Percentiles rank a stretch among this genome's conserved stretches.
Evolutionary conservation across 164 flowering plant genomes (phyloP).

Genomic region (Taxillus chinensis): DNA sequence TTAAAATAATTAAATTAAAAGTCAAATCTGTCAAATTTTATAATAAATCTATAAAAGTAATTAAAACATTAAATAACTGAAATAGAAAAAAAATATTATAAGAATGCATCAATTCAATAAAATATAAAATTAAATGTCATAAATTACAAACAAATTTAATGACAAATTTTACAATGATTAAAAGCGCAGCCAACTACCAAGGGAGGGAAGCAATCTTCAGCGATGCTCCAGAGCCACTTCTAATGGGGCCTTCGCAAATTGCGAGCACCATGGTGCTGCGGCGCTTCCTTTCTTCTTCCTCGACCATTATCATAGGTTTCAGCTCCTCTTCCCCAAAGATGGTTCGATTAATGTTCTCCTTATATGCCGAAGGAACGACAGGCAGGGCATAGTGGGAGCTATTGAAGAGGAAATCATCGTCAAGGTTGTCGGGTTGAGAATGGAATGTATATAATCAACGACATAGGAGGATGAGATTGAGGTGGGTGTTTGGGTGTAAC

Average conservation of each 20-base stretch:
- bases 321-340: slow-evolving; percentile 35
- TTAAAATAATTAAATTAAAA: too few relatives aligned
- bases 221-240: slow-evolving; percentile 47
- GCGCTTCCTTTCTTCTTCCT: slow-evolving; percentile 28
- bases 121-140: too few relatives aligned
- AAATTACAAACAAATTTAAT: too few relatives aligned
- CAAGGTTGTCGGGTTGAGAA: slow-evolving; percentile 22
- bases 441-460: slow-evolving; percentile 49
- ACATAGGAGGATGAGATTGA: slow-evolving; percentile 12
- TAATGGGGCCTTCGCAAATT: slow-evolving; percentile 46
- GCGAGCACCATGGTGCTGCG: slow-evolving; percentile 35
- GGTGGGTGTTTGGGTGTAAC: slow-evolving; percentile 5
- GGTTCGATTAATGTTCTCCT: slow-evolving; percentile 38
- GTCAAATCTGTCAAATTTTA: too few relatives aligned
- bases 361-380: slow-evolving; percentile 18
- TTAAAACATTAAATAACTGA: too few relatives aligned
- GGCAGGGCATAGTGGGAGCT: slow-evolving; percentile 46
- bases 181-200: too few relatives aligned
- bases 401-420: slow-evolving; percentile 43
- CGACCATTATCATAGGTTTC: slow-evolving; percentile 10
- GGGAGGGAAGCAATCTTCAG: too few relatives aligned
- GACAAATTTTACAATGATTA: too few relatives aligned
- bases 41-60: too few relatives aligned
- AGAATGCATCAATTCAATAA: too few relatives aligned
- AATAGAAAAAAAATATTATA: too few relatives aligned